Evolutionary conservation across 169 alveolate genomes (phyloP), one percentile per base, ranked within the genome.

Genomic region (Theileria parva): DNA sequence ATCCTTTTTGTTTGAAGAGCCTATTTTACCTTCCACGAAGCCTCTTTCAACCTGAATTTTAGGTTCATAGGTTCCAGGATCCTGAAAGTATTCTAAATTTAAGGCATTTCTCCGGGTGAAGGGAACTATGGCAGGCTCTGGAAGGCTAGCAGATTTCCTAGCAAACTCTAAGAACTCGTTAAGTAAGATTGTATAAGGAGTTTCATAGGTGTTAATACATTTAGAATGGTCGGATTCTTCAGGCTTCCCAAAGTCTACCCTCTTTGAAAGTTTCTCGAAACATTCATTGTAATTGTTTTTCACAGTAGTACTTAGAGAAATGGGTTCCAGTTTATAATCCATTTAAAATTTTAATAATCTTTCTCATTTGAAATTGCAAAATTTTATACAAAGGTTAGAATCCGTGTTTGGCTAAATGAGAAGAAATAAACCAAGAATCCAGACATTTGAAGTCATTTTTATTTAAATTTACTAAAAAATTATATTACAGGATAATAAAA

Each of bases 221-320:
- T 30, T 53, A 4, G 21, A 30, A 67, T 73, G 80, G 21, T 21
- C 34, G 11, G n/a, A 8, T 68, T 23, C 77, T 6, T 17, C 48
- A 9, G 21, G 12, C 6, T 44, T 34, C 23, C 48, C 77, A 19
- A 19, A 44, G 19, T 68, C 32, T 7, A 73, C 44, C 8, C 21
- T 51, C 39, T 73, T 39, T 23, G 71, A 57, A 51, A 73, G 39
- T 2, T 5, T 15, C 0, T 53, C 80, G n/a, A 73, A 73, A 28
- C 61, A 57, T 59, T 73, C 80, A 73, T 5, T 2, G 7, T 73
- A 73, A 53, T 73, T 73, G 57, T 73, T 59, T 73, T n/a, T 30
- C 13, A 59, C 71, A 11, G 63, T 59, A 19, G 53, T 13, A 13
- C n/a, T 28, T 2, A 68, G 25, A 17, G 77, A 27, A 37, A 63